Conservation (phyloP, 2,329 filamentous ascomycete species). For the Fusarium sarcochroum region DNA sequence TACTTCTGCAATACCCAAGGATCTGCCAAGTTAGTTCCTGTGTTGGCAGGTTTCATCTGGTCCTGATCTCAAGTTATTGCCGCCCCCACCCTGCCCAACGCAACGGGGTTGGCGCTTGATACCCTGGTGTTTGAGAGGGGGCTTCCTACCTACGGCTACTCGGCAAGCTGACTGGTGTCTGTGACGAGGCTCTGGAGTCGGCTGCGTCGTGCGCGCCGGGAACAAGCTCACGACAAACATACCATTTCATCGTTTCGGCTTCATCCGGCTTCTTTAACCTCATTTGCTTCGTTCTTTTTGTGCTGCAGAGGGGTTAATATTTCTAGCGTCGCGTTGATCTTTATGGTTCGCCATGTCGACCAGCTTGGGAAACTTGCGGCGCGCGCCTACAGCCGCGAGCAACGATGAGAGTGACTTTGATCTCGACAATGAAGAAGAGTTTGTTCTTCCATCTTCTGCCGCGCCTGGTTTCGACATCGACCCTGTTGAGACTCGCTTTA, state of each 20-base stretch:
- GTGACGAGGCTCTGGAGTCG: background rate
- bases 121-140: background rate
- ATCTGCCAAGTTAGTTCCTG: background rate
- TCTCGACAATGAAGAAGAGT: background rate
- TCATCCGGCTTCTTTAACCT: background rate
- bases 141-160: background rate
- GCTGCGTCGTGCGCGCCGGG: background rate
- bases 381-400: background rate
- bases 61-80: background rate
- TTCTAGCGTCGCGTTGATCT: background rate
- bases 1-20: background rate
- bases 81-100: background rate
- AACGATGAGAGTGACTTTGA: too few relatives aligned
- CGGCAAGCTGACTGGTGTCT: background rate
- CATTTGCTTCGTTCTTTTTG: too few relatives aligned
- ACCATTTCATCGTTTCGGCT: background rate
- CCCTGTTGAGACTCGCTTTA: background rate
- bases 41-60: background rate
- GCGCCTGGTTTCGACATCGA: constrained; percentile 4
- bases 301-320: background rate
- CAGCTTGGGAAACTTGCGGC: background rate
- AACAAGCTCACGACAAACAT: background rate
- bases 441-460: background rate
- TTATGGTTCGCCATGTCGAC: background rate
- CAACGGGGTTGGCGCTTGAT: too few relatives aligned